Conservation (phyloP, 805 yeast genomes). For the Candida coleopterorum region DNA sequence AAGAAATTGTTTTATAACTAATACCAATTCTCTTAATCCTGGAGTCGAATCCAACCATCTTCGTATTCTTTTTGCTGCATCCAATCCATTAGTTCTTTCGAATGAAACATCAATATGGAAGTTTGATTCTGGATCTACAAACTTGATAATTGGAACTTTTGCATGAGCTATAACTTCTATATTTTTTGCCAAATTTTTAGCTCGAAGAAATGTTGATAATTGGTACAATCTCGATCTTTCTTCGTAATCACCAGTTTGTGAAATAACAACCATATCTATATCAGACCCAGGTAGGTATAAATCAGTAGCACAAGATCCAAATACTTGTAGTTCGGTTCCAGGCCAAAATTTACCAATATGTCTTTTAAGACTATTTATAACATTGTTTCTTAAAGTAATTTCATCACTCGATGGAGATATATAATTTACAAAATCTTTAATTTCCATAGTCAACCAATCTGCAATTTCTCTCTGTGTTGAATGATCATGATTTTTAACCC, state of each 20-base stretch:
- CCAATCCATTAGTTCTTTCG: slow-evolving; percentile 76
- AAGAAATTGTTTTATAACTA: slow-evolving; percentile 81
- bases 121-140: slow-evolving; percentile 64
- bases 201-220: slow-evolving; percentile 64
- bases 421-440: slow-evolving; percentile 77
- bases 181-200: slow-evolving; percentile 56
- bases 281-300: slow-evolving; percentile 92
- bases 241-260: slow-evolving; percentile 55
- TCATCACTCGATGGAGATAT: slow-evolving; percentile 81
- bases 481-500: slow-evolving; percentile 78
- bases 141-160: slow-evolving; percentile 90
- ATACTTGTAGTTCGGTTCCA: slow-evolving; percentile 73
- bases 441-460: slow-evolving; percentile 83
- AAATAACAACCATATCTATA: slow-evolving; percentile 85
- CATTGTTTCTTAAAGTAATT: slow-evolving; percentile 58
- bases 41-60: slow-evolving; percentile 71
- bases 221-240: slow-evolving; percentile 64
- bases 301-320: slow-evolving; percentile 94
- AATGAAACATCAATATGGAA: slow-evolving; percentile 88
- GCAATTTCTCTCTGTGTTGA: slow-evolving; percentile 71
- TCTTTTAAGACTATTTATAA: slow-evolving; percentile 55
- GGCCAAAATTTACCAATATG: slow-evolving; percentile 63
- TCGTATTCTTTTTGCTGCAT: slow-evolving; percentile 74
- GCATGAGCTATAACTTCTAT: slow-evolving; percentile 87
- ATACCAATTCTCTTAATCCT: slow-evolving; percentile 75